Conservation (phyloP, 257 asterid species). For the Euphrasia confusa region DNA sequence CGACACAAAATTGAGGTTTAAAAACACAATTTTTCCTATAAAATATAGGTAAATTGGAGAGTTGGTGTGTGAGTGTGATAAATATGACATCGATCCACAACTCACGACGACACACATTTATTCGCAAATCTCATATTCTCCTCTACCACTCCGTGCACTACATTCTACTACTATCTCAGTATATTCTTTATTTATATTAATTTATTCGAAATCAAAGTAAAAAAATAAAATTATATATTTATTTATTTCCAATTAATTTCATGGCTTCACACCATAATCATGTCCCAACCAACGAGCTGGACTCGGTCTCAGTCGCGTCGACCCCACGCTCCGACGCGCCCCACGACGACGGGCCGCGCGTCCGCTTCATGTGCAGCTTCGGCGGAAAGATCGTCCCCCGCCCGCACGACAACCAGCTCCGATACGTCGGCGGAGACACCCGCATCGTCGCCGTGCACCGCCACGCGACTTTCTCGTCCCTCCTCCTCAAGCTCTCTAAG, state of each 20-base stretch:
- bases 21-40: too few species aligned
- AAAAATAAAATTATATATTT: too few species aligned
- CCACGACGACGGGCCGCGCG: slow-evolving; percentile 46
- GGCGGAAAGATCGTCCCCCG: slow-evolving; percentile 86
- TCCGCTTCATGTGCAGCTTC: slow-evolving; percentile 93
- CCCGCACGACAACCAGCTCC: slow-evolving; percentile 85
- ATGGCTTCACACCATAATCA: slow-evolving; percentile 45
- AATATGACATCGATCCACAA: too few species aligned
- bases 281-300: slow-evolving; percentile 39
- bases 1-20: too few species aligned
- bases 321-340: slow-evolving; percentile 69
- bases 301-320: slow-evolving; percentile 56
- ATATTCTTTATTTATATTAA: not conserved
- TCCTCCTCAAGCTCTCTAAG: slow-evolving; percentile 59
- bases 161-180: too few species aligned
- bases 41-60: too few species aligned
- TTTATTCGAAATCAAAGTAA: too few species aligned
- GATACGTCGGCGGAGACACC: slow-evolving; percentile 87
- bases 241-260: not conserved
- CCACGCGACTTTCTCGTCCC: slow-evolving; percentile 48
- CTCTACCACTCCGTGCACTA: slow-evolving; percentile 17
- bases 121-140: slow-evolving; percentile 10
- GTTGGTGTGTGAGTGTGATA: too few species aligned
- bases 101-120: slow-evolving; percentile 10
- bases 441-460: slow-evolving; percentile 69